phyloP scores from a whole-genome alignment of 2,329 filamentous ascomycete species.

The Fusarium sp. region DNA sequence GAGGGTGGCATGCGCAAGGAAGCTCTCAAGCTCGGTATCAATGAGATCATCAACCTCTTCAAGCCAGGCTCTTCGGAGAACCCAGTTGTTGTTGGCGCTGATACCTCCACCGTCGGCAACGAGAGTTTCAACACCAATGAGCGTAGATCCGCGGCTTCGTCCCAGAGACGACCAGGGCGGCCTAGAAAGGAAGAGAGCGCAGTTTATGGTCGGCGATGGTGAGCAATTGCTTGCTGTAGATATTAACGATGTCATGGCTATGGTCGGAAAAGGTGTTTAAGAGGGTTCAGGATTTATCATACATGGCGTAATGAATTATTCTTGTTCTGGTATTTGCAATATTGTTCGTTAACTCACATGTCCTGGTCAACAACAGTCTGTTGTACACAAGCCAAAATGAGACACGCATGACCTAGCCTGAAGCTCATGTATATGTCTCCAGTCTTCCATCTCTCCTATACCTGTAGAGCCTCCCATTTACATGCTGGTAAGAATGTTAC shows the following conservation, averaged over 20 bases:
- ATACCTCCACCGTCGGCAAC: conserved; percentile 28
- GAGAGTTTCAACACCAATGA: conserved; percentile 33
- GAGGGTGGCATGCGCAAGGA: conserved; percentile 81
- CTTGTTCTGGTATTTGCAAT: background rate
- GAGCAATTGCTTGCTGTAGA: background rate
- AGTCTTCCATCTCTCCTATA: background rate
- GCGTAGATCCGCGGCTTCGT: conserved; percentile 40
- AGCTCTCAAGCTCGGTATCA: conserved; percentile 86
- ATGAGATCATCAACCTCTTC: conserved; percentile 94
- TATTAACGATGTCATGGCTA: background rate
- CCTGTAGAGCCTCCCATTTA: conserved; percentile 34
- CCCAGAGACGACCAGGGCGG: conserved; percentile 46
- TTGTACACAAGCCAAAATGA: background rate
- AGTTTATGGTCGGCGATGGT: conserved; percentile 39
- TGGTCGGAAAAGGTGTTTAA: conserved; percentile 12
- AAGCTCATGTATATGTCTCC: background rate
- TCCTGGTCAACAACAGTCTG: background rate
- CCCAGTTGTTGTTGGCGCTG: conserved; percentile 31
- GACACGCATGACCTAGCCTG: background rate
- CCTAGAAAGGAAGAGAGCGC: conserved; percentile 39
- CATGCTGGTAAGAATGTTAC: conserved; percentile 59
- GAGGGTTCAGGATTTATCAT: conserved; percentile 13
- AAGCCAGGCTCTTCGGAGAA: conserved; percentile 65
- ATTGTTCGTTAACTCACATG: background rate
- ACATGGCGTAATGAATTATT: conserved; percentile 8